These are phyloP conservation scores for Mycena chlorophos DNA, from an alignment of 768 basidiomycete species.

Conservation along the genomic window DNA sequence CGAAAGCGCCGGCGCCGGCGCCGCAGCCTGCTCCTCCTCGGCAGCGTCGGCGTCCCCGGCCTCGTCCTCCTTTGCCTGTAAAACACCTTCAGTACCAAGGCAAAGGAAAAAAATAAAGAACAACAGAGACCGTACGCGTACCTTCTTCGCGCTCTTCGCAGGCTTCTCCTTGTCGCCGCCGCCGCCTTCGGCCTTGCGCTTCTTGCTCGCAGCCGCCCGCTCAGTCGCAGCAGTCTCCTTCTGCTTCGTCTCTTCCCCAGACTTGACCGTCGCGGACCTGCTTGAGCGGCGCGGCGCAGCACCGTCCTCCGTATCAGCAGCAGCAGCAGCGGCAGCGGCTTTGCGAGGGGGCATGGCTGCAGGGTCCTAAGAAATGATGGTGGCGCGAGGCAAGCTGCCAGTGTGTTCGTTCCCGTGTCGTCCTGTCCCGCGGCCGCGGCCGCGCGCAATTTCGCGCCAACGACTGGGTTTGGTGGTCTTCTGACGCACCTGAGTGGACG, in stretches of 20 bases:
- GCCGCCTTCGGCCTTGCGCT: slow-evolving; percentile 35
- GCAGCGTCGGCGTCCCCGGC: slow-evolving; percentile 28
- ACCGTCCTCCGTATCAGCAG: slow-evolving; percentile 31
- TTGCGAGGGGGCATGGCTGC: slow-evolving; percentile 37
- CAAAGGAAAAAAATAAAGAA: slow-evolving; percentile 10
- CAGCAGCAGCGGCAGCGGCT: slow-evolving; percentile 30
- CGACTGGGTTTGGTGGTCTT: neutral
- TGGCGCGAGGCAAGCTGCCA: slow-evolving; percentile 19
- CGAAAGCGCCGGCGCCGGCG: slow-evolving; percentile 26
- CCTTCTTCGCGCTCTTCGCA: slow-evolving; percentile 42
- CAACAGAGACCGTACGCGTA: slow-evolving; percentile 20
- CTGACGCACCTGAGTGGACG: too few species aligned
- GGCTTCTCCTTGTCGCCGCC: slow-evolving; percentile 33
- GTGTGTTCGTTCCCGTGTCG: too few species aligned
- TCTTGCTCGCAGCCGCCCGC: slow-evolving; percentile 31
- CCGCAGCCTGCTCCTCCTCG: slow-evolving; percentile 21
- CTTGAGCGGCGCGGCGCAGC: slow-evolving; percentile 56
- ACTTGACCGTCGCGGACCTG: slow-evolving; percentile 35
- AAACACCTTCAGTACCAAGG: slow-evolving; percentile 6
- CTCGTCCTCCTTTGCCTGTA: slow-evolving; percentile 36
- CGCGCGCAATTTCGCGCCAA: too few species aligned
- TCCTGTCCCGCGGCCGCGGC: too few species aligned
- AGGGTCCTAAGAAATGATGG: too few species aligned
- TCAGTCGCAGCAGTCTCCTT: slow-evolving; percentile 34
- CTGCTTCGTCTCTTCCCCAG: slow-evolving; percentile 46